Percentiles rank a stretch among this genome's conserved stretches.
Conservation (phyloP, 1,139 yeast genomes). For the Candida glucosophila region DNA sequence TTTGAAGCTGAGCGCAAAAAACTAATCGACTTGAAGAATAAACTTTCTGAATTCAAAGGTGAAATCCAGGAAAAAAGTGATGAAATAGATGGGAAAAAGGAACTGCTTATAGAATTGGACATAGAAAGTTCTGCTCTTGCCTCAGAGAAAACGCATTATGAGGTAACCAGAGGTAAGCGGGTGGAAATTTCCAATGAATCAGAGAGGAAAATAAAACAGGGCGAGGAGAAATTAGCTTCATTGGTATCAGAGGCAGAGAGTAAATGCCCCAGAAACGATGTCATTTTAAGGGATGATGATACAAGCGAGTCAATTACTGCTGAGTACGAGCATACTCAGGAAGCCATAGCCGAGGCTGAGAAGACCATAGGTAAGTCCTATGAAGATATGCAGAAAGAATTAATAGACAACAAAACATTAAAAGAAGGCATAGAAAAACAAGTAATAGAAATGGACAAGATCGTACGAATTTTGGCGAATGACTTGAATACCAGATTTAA, state of each 20-base stretch:
- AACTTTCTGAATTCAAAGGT: conserved; percentile 4
- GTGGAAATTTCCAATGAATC: conserved; percentile 7
- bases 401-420: conserved; percentile 15
- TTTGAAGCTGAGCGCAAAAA: conserved; percentile 9
- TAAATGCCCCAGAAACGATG: conserved; percentile 22
- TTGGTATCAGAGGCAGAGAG: conserved; percentile 20
- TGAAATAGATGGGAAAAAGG: conserved; percentile 5
- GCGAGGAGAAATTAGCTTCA: conserved; percentile 13
- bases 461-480: conserved; percentile 16
- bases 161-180: conserved; percentile 7
- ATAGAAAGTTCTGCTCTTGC: conserved; percentile 6
- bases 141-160: conserved; percentile 7
- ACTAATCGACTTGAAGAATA: conserved; percentile 3
- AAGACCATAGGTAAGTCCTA: conserved; percentile 23
- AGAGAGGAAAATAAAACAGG: conserved; percentile 10
- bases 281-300: conserved; percentile 20
- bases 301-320: conserved; percentile 26
- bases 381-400: conserved; percentile 30
- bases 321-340: conserved; percentile 24
- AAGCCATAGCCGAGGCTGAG: conserved; percentile 31
- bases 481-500: conserved; percentile 41
- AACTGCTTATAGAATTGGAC: conserved; percentile 7
- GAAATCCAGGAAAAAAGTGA: conserved; percentile 7
- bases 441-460: conserved; percentile 14
- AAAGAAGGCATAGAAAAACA: conserved; percentile 22